Percentiles rank a stretch among this genome's conserved stretches.
Evolutionary conservation across 306 rosid species (phyloP).

Genomic region (Crataegus laevigata): DNA sequence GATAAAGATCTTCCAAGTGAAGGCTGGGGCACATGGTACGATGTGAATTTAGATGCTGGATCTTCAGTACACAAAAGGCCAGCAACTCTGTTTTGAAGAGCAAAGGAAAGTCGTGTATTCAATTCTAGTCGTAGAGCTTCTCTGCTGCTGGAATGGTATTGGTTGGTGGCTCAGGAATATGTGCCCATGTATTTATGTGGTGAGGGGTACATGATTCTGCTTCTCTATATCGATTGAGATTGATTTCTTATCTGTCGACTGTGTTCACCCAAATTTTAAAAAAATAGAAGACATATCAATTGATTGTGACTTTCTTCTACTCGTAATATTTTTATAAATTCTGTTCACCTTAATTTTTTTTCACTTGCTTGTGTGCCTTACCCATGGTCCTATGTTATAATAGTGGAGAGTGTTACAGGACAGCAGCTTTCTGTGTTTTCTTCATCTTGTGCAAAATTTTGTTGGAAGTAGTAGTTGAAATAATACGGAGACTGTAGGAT

Average conservation of each 20-base stretch:
- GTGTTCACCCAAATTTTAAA: background rate
- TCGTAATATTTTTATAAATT: background rate
- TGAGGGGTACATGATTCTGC: constrained; percentile 46
- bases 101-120: constrained; percentile 43
- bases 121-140: constrained; percentile 47
- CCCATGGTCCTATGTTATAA: background rate
- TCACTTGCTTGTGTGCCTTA: background rate
- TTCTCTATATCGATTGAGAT: constrained; percentile 25
- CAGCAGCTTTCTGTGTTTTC: background rate
- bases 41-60: constrained; percentile 44
- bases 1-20: constrained; percentile 28
- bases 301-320: background rate
- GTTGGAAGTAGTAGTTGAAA: background rate
- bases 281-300: background rate
- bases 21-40: constrained; percentile 34
- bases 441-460: background rate
- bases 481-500: background rate
- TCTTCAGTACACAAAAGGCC: constrained; percentile 42
- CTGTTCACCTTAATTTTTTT: background rate
- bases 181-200: constrained; percentile 36
- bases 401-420: background rate
- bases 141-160: constrained; percentile 54
- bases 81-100: constrained; percentile 36
- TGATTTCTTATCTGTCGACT: constrained; percentile 22
- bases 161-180: constrained; percentile 38